A percentile compares a stretch with the other conserved stretches of the same genome.
Evolutionary conservation across 1,284 basidiomycete species (phyloP).

Genomic region (Irpex sp.): DNA sequence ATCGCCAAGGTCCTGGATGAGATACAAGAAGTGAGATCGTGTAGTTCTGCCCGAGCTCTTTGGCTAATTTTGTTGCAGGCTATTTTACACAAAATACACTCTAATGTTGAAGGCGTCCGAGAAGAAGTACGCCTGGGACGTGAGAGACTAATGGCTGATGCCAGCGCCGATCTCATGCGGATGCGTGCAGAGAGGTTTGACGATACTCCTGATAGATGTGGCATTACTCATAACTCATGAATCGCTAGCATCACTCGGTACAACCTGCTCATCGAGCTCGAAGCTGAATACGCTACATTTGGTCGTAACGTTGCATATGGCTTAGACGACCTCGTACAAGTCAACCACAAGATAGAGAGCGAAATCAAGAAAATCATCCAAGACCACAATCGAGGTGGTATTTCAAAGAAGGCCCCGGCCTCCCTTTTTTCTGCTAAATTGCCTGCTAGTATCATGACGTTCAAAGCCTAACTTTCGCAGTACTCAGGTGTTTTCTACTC

Average conservation of each 20-base stretch:
- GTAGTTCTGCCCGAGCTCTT: neutral
- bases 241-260: conserved; percentile 34
- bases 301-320: conserved; percentile 27
- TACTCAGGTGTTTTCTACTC: no score
- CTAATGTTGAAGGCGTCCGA: conserved; percentile 37
- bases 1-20: conserved; percentile 21
- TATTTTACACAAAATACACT: conserved; percentile 38
- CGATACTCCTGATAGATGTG: conserved; percentile 8
- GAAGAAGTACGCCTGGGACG: conserved; percentile 38
- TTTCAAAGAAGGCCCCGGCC: conserved; percentile 35
- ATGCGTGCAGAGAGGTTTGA: conserved; percentile 37
- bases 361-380: conserved; percentile 29
- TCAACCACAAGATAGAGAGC: conserved; percentile 25
- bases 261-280: conserved; percentile 37
- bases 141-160: conserved; percentile 37
- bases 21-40: conserved; percentile 19
- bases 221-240: neutral
- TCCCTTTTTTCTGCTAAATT: conserved; percentile 24
- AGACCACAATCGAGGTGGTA: conserved; percentile 32
- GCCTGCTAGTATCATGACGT: conserved; percentile 8
- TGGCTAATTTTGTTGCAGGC: conserved; percentile 26
- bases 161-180: conserved; percentile 34
- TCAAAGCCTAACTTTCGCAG: neutral
- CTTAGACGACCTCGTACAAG: conserved; percentile 33
- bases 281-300: conserved; percentile 37